phyloP scores from a whole-genome alignment of 176 grass and related monocot genomes.

The Musa beccarii region DNA sequence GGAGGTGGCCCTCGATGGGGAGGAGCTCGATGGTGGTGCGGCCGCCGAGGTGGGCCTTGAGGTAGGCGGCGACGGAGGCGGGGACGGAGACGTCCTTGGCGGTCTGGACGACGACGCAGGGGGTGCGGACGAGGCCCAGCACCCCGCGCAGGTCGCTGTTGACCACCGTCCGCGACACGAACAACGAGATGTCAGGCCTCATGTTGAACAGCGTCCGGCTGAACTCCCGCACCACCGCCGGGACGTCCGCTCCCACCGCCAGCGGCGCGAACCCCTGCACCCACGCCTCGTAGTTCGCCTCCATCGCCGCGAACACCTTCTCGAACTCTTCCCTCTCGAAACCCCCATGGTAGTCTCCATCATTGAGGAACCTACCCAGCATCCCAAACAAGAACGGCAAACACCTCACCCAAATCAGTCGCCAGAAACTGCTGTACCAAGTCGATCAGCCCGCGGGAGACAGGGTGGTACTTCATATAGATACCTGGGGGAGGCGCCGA shows the following conservation, averaged over 20 bases:
- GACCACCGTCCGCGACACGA: conserved; percentile 81
- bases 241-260: conserved; percentile 84
- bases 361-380: conserved; percentile 67
- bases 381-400: background rate
- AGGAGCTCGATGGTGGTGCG: conserved; percentile 62
- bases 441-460: too few relatives aligned
- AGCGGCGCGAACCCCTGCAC: conserved; percentile 84
- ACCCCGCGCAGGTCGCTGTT: conserved; percentile 73
- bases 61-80: conserved; percentile 61
- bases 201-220: conserved; percentile 99
- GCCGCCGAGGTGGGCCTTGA: conserved; percentile 62
- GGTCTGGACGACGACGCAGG: conserved; percentile 81
- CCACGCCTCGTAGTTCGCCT: conserved; percentile 82
- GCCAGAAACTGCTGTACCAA: background rate
- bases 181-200: conserved; percentile 88
- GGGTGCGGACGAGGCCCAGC: conserved; percentile 53
- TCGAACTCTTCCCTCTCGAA: conserved; percentile 80
- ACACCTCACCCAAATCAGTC: background rate
- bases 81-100: conserved; percentile 89
- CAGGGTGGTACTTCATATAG: background rate
- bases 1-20: conserved; percentile 79
- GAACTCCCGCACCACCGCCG: conserved; percentile 83
- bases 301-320: conserved; percentile 77
- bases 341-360: conserved; percentile 74
- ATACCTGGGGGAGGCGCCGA: conserved; percentile 80